These are phyloP conservation scores for Ophiosphaerella herpotricha DNA, from an alignment of 2,329 filamentous ascomycete genomes.

Conservation along the genomic window DNA sequence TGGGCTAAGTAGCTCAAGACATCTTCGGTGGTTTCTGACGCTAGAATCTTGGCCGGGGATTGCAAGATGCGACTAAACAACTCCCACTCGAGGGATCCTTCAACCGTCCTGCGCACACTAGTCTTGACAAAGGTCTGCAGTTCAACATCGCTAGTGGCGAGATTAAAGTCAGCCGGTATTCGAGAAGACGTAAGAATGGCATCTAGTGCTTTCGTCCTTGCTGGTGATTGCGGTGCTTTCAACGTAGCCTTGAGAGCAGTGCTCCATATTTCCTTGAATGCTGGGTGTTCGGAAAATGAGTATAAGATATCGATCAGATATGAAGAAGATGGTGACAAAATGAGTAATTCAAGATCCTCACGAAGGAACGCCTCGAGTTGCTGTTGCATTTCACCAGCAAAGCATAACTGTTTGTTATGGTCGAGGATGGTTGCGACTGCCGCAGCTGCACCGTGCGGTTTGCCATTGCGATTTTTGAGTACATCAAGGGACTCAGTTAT, in stretches of 20 bases:
- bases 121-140: constrained; percentile 43
- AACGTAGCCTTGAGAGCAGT: constrained; percentile 35
- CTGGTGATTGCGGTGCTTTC: constrained; percentile 30
- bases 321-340: constrained; percentile 70
- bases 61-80: constrained; percentile 44
- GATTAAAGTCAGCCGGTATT: constrained; percentile 40
- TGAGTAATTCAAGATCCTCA: constrained; percentile 61
- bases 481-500: constrained; percentile 56
- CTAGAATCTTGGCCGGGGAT: constrained; percentile 38
- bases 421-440: constrained; percentile 60
- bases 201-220: constrained; percentile 35
- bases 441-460: constrained; percentile 68
- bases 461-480: constrained; percentile 62
- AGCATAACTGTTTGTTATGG: constrained; percentile 49
- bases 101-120: constrained; percentile 35
- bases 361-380: constrained; percentile 54
- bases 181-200: constrained; percentile 42
- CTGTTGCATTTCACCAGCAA: constrained; percentile 50
- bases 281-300: constrained; percentile 42
- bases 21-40: constrained; percentile 43
- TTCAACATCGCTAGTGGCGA: constrained; percentile 41
- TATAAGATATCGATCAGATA: constrained; percentile 70
- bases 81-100: constrained; percentile 42
- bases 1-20: constrained; percentile 46
- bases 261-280: constrained; percentile 39